Conservation (phyloP, 371 early-diverging fungal genomes). For the Mortierella sp. region DNA sequence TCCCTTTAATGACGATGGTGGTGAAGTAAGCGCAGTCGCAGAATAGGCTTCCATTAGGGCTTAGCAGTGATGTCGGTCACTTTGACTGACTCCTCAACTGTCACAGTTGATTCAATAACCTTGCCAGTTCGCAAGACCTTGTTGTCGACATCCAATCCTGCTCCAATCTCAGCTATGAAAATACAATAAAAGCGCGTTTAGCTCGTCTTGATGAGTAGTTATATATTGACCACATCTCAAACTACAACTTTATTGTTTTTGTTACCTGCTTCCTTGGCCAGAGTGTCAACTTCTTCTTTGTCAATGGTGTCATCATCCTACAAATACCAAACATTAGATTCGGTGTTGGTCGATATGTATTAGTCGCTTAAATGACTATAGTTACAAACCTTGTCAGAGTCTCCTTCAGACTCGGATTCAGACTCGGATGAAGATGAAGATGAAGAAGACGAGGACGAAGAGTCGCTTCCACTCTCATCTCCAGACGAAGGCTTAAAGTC, state of each 20-base stretch:
- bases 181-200: background rate
- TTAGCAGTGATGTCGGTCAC: constrained; percentile 7
- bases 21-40: no score
- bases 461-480: constrained; percentile 15
- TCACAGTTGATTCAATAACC: constrained; percentile 16
- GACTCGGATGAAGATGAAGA: constrained; percentile 29
- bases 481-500: constrained; percentile 31
- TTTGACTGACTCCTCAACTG: constrained; percentile 5
- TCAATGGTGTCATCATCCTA: constrained; percentile 20
- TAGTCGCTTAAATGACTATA: background rate
- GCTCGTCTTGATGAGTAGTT: background rate
- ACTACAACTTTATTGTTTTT: background rate
- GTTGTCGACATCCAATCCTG: constrained; percentile 27
- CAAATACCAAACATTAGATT: background rate
- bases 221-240: background rate
- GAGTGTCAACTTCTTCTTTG: constrained; percentile 31
- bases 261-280: constrained; percentile 46
- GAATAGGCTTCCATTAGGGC: background rate
- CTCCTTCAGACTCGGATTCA: constrained; percentile 29
- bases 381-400: constrained; percentile 32
- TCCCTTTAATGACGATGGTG: no score
- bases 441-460: constrained; percentile 20
- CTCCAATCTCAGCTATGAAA: constrained; percentile 22
- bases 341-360: background rate
- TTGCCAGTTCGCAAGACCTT: constrained; percentile 50